Evolutionary conservation across 2,329 filamentous ascomycete species (phyloP).

Genomic region (Orbilia quercus): DNA sequence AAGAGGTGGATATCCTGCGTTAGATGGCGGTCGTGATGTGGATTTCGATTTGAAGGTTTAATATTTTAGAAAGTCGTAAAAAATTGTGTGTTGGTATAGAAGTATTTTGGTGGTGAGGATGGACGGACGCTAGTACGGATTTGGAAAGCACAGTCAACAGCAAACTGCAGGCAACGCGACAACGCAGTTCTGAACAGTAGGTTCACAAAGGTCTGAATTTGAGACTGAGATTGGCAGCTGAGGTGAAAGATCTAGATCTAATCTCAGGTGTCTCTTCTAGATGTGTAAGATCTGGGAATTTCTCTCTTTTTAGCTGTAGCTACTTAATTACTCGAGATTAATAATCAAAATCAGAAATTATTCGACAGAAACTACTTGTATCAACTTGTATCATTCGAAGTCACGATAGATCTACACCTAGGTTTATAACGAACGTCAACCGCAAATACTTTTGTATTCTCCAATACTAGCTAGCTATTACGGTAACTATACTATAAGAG

Average conservation of each 20-base stretch:
- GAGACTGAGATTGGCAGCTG: no score
- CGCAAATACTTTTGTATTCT: slow-evolving; percentile 3
- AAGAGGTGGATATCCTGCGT: slow-evolving; percentile 61
- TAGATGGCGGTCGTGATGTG: slow-evolving; percentile 6
- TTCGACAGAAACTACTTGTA: no score
- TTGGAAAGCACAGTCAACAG: slow-evolving; percentile 51
- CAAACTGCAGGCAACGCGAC: slow-evolving; percentile 40
- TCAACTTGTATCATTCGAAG: no score
- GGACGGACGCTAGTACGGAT: slow-evolving; percentile 24
- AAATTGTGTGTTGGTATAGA: slow-evolving; percentile 11
- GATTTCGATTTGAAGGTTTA: slow-evolving; percentile 9
- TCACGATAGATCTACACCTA: no score
- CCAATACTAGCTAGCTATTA: background rate
- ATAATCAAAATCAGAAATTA: no score
- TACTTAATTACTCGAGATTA: no score
- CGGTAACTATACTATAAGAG: background rate
- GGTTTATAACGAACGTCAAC: no score
- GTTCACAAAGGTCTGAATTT: no score
- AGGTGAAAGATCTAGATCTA: background rate
- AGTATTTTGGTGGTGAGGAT: slow-evolving; percentile 13
- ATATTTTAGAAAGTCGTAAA: slow-evolving; percentile 7
- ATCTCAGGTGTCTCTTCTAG: background rate
- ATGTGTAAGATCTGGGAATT: no score
- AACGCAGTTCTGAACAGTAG: slow-evolving; percentile 24
- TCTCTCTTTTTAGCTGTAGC: no score